phyloP scores from a whole-genome alignment of 768 basidiomycete genomes.

The Agrocybe praecox region DNA sequence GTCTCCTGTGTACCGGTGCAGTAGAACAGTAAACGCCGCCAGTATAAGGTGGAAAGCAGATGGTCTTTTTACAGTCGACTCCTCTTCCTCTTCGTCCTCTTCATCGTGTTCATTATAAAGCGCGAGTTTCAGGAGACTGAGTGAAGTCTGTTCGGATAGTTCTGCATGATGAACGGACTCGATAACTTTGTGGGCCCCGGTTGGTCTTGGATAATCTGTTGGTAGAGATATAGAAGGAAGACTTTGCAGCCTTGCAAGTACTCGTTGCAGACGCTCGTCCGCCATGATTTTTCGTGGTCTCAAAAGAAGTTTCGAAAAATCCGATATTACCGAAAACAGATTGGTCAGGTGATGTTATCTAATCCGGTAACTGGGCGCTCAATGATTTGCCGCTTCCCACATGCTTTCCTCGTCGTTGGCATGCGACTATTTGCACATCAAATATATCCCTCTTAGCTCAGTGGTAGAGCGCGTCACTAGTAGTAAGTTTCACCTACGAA shows the following conservation, averaged over 20 bases:
- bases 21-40: constrained; percentile 87
- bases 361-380: neutral
- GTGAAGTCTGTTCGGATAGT: constrained; percentile 73
- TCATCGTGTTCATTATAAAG: constrained; percentile 64
- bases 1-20: constrained; percentile 96
- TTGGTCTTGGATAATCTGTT: constrained; percentile 91
- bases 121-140: constrained; percentile 82
- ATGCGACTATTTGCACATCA: no score
- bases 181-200: constrained; percentile 73
- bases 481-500: constrained; percentile 13
- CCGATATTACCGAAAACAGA: constrained; percentile 8
- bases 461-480: constrained; percentile 56
- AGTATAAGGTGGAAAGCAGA: constrained; percentile 92
- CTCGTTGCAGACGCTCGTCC: constrained; percentile 53
- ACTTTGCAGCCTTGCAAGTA: constrained; percentile 69
- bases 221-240: constrained; percentile 91
- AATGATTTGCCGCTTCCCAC: neutral
- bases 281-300: constrained; percentile 31
- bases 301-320: constrained; percentile 4
- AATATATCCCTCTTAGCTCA: constrained; percentile 47
- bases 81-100: constrained; percentile 49
- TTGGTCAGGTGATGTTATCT: constrained; percentile 10
- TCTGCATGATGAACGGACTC: constrained; percentile 79
- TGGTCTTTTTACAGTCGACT: constrained; percentile 45
- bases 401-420: neutral